A percentile compares a stretch with the other conserved stretches of the same genome.
Evolutionary conservation across 371 early-diverging fungal species (phyloP).

Genomic region (Catenaria anguillulae): DNA sequence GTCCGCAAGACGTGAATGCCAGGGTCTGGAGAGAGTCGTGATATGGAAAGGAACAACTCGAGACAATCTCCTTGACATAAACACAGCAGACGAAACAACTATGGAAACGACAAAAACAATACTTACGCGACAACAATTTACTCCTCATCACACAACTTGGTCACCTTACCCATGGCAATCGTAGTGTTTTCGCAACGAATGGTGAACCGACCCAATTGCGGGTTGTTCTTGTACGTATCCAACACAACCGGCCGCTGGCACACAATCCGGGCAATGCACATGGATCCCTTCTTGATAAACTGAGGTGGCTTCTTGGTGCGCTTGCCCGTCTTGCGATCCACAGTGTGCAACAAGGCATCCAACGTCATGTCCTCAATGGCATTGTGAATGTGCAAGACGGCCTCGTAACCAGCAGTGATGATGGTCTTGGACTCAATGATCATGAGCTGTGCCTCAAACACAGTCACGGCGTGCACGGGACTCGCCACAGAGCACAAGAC

Average conservation of each 20-base stretch:
- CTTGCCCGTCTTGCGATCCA: conserved; percentile 75
- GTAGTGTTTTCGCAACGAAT: conserved; percentile 92
- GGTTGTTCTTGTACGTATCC: conserved; percentile 76
- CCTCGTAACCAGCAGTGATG: conserved; percentile 82
- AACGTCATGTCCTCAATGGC: conserved; percentile 74
- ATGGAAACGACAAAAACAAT: too few species aligned
- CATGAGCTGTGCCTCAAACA: conserved; percentile 72
- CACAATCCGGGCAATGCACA: conserved; percentile 70
- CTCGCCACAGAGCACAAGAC: conserved; percentile 61
- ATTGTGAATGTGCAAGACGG: conserved; percentile 82
- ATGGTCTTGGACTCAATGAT: conserved; percentile 89
- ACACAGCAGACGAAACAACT: too few species aligned
- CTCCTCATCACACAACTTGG: conserved; percentile 37
- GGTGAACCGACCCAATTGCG: conserved; percentile 90
- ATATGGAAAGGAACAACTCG: too few species aligned
- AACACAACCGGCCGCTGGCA: conserved; percentile 56
- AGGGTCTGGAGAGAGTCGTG: too few species aligned
- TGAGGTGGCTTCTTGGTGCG: conserved; percentile 73
- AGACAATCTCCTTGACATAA: too few species aligned
- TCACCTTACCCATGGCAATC: conserved; percentile 86
- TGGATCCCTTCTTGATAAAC: conserved; percentile 79
- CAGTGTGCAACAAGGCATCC: conserved; percentile 60
- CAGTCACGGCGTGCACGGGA: conserved; percentile 58
- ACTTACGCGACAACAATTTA: background rate
- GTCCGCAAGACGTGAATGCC: too few species aligned